A percentile compares a stretch with the other conserved stretches of the same genome.
phyloP scores from a whole-genome alignment of 129 eudicot species.

The Flaveria ramosissima region DNA sequence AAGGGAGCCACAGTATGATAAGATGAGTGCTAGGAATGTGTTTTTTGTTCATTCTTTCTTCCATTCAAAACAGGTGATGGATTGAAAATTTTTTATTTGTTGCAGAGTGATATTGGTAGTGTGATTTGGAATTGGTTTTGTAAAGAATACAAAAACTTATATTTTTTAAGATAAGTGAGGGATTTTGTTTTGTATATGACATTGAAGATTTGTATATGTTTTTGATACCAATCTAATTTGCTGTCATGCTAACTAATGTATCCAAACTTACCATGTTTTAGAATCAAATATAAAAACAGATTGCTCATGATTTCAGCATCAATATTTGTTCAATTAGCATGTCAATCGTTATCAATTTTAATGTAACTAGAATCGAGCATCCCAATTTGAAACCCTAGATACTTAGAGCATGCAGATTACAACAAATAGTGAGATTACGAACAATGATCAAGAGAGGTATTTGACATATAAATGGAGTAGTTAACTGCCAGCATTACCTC shows the following conservation, averaged over 20 bases:
- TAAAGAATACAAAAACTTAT: conserved; percentile 27
- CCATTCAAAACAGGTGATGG: conserved; percentile 29
- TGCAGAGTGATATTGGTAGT: conserved; percentile 35
- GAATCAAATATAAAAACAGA: conserved; percentile 5
- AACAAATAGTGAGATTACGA: too few relatives aligned
- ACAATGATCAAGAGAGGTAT: not conserved
- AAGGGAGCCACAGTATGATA: conserved; percentile 42
- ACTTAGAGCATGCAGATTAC: too few relatives aligned
- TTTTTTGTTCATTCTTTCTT: conserved; percentile 30
- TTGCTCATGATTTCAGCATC: not conserved
- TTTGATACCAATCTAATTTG: not conserved
- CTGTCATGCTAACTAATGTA: not conserved
- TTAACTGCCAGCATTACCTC: not conserved
- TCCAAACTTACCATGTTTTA: not conserved
- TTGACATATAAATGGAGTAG: not conserved
- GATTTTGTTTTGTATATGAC: conserved; percentile 19
- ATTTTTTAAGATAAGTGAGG: conserved; percentile 24
- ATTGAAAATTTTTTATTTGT: conserved; percentile 28
- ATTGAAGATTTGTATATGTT: conserved; percentile 11
- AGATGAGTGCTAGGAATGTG: conserved; percentile 50
- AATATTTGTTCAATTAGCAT: not conserved
- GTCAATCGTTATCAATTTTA: not conserved
- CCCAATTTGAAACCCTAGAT: not conserved
- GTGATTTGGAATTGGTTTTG: conserved; percentile 37
- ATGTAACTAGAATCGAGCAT: not conserved